phyloP scores from a whole-genome alignment of 441 rosid genomes.

The Eutrema salsugineum region DNA sequence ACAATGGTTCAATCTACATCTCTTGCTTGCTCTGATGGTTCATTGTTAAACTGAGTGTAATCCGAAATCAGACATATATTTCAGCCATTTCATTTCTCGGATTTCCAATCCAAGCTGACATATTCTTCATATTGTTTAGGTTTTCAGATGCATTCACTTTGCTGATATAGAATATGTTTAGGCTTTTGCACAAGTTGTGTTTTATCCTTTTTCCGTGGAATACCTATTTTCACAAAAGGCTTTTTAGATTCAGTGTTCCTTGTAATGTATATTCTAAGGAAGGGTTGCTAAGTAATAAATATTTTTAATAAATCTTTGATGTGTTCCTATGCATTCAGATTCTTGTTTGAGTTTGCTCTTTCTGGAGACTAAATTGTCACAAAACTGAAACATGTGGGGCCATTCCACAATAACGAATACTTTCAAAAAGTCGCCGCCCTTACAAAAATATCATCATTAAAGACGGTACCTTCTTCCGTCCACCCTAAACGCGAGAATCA shows the following conservation, averaged over 20 bases:
- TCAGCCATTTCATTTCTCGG: too few species aligned
- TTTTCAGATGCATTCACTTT: constrained; percentile 78
- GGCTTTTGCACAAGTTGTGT: too few species aligned
- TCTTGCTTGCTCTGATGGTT: background rate
- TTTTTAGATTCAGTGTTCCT: too few species aligned
- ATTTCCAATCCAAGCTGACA: background rate
- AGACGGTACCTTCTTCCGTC: background rate
- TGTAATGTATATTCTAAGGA: too few species aligned
- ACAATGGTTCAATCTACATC: constrained; percentile 53
- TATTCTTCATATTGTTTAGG: constrained; percentile 43
- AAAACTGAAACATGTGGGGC: background rate
- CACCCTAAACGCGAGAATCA: background rate
- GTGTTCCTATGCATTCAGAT: background rate
- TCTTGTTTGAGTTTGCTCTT: too few species aligned
- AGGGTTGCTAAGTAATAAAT: too few species aligned
- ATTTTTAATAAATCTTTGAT: too few species aligned
- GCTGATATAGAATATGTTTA: too few species aligned
- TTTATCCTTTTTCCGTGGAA: too few species aligned
- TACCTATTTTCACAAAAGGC: too few species aligned
- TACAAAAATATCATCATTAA: background rate
- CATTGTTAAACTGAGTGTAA: background rate
- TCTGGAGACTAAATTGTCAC: background rate
- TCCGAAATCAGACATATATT: background rate
- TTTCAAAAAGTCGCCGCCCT: constrained; percentile 1
- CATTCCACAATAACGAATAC: background rate